Evolutionary conservation across 768 basidiomycete genomes (phyloP).

Genomic region (Boletus pseudopeckii): DNA sequence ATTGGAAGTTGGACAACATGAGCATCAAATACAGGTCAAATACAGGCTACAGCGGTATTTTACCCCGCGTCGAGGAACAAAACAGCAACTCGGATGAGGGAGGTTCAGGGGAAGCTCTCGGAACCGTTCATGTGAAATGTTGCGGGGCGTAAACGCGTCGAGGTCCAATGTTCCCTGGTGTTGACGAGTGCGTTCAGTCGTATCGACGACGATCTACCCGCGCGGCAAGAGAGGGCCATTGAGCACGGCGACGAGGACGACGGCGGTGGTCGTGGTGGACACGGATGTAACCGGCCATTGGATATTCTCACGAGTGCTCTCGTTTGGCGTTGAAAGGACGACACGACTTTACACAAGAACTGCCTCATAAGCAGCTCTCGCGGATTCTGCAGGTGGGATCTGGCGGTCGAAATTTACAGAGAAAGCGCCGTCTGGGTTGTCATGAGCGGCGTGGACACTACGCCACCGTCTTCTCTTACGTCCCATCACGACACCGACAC

Average conservation of each 20-base stretch:
- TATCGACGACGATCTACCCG: background rate
- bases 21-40: background rate
- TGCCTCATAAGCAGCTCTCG: constrained; percentile 19
- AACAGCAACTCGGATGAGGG: background rate
- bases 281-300: constrained; percentile 12
- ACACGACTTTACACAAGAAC: constrained; percentile 18
- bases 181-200: background rate
- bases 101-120: background rate
- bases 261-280: background rate
- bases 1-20: background rate
- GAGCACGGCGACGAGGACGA: background rate
- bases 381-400: constrained; percentile 20
- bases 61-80: background rate
- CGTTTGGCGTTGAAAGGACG: constrained; percentile 24
- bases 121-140: background rate
- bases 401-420: constrained; percentile 17
- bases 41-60: background rate
- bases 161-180: background rate
- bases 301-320: constrained; percentile 21
- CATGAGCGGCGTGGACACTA: constrained; percentile 45
- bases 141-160: background rate
- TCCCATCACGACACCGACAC: constrained; percentile 28
- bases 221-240: background rate
- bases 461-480: constrained; percentile 28
- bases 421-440: constrained; percentile 24